A percentile compares a stretch with the other conserved stretches of the same genome.
These are phyloP conservation scores for Termitomyces sp. DNA, from an alignment of 768 basidiomycete genomes.

Conservation along the genomic window DNA sequence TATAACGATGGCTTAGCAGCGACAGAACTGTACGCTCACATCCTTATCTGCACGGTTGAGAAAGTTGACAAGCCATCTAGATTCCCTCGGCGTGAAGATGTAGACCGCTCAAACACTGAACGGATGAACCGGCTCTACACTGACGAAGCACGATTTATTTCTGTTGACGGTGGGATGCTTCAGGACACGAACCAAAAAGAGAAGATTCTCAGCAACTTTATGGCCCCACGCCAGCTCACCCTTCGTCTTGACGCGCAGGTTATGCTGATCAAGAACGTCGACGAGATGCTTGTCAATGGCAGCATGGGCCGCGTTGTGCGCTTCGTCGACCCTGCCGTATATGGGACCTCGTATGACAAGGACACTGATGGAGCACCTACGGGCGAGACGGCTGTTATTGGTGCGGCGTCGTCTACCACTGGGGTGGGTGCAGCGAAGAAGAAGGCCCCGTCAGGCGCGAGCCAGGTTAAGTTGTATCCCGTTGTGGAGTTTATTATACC, in stretches of 20 bases:
- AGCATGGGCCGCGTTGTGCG: constrained; percentile 81
- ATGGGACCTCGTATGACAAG: constrained; percentile 35
- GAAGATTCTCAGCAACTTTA: constrained; percentile 84
- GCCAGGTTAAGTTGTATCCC: constrained; percentile 37
- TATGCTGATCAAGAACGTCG: constrained; percentile 94
- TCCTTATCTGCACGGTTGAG: background rate
- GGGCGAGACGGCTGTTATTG: constrained; percentile 21
- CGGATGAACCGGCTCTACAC: constrained; percentile 61
- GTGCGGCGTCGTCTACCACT: constrained; percentile 20
- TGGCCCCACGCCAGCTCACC: constrained; percentile 69
- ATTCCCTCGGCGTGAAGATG: constrained; percentile 89
- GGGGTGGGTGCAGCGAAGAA: constrained; percentile 20
- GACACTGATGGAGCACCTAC: constrained; percentile 21
- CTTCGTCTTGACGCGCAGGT: constrained; percentile 83
- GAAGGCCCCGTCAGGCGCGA: constrained; percentile 13
- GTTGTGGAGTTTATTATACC: constrained; percentile 75
- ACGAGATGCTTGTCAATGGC: constrained; percentile 90
- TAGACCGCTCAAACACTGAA: constrained; percentile 73
- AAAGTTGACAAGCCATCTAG: constrained; percentile 31
- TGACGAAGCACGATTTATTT: constrained; percentile 43
- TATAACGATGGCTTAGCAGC: constrained; percentile 82
- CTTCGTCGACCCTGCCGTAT: constrained; percentile 55
- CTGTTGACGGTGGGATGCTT: constrained; percentile 62
- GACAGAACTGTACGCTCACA: constrained; percentile 74
- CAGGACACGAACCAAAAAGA: constrained; percentile 50